Percentiles rank a stretch among this genome's conserved stretches.
phyloP scores from a whole-genome alignment of 1,284 basidiomycete species.

The Wolfiporia cocos region DNA sequence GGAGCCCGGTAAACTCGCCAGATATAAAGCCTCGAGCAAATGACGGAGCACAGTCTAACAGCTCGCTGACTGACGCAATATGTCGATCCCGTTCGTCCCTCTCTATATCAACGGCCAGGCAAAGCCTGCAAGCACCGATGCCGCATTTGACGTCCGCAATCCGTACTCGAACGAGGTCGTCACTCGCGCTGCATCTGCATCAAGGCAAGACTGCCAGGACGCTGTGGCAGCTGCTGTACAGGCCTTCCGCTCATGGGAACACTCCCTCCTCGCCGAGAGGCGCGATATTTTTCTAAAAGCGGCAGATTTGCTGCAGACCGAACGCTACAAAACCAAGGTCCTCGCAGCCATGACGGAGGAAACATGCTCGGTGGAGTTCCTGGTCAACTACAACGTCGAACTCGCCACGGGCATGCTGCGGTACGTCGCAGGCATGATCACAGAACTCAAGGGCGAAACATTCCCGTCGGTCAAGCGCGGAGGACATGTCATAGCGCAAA shows the following conservation, averaged over 20 bases:
- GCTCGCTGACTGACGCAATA: no score
- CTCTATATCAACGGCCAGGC: slow-evolving; percentile 28
- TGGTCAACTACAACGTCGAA: slow-evolving; percentile 17
- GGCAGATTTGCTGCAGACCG: slow-evolving; percentile 34
- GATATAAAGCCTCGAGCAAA: no score
- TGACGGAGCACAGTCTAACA: no score
- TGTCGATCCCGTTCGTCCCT: slow-evolving; percentile 13
- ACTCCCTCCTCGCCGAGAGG: slow-evolving; percentile 27
- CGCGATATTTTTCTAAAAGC: slow-evolving; percentile 41
- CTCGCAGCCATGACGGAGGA: slow-evolving; percentile 31
- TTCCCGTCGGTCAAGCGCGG: slow-evolving; percentile 22
- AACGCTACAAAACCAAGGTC: slow-evolving; percentile 34
- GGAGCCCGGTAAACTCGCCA: no score
- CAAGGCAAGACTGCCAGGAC: slow-evolving; percentile 37
- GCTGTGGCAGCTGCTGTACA: slow-evolving; percentile 40
- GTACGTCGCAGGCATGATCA: slow-evolving; percentile 15
- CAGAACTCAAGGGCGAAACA: slow-evolving; percentile 24
- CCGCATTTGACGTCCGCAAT: slow-evolving; percentile 40
- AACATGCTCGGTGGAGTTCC: slow-evolving; percentile 27
- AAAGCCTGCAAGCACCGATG: slow-evolving; percentile 29
- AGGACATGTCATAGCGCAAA: slow-evolving; percentile 24
- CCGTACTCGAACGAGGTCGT: slow-evolving; percentile 36
- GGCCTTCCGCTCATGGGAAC: slow-evolving; percentile 46
- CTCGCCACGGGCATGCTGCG: slow-evolving; percentile 5
- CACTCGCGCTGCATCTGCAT: slow-evolving; percentile 37